phyloP scores from a whole-genome alignment of 768 basidiomycete genomes.

The Calocera viscosa region DNA sequence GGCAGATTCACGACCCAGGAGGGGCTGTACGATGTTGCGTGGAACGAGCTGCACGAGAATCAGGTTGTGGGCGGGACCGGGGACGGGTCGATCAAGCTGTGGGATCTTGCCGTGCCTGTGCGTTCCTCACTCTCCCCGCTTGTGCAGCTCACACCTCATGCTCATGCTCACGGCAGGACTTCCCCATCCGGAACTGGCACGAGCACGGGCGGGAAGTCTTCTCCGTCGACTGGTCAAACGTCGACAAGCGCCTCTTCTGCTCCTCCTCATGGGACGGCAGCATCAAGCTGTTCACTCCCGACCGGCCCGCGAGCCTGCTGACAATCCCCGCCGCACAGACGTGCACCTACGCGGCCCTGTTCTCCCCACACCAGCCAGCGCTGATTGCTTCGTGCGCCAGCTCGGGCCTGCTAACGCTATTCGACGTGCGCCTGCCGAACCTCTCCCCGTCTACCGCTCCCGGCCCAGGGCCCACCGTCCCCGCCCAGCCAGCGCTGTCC shows the following conservation, averaged over 20 bases:
- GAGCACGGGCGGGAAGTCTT: conserved; percentile 90
- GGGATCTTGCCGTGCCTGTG: conserved; percentile 82
- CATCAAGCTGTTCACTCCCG: conserved; percentile 87
- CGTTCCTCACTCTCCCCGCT: conserved; percentile 14
- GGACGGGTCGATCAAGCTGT: conserved; percentile 79
- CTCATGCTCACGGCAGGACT: conserved; percentile 40
- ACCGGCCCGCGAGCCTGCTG: conserved; percentile 59
- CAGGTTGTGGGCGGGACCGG: conserved; percentile 82
- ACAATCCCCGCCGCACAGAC: conserved; percentile 74
- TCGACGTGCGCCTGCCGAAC: conserved; percentile 38
- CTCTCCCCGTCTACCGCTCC: conserved; percentile 10
- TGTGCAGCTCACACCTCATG: neutral
- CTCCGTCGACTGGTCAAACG: conserved; percentile 90
- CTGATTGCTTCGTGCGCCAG: conserved; percentile 72
- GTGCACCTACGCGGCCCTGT: conserved; percentile 82
- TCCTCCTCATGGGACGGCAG: conserved; percentile 88
- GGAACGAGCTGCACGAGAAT: conserved; percentile 92
- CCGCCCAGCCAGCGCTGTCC: conserved; percentile 18
- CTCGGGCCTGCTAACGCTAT: conserved; percentile 73
- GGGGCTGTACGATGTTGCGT: conserved; percentile 78
- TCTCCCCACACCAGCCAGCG: conserved; percentile 84
- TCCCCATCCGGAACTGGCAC: conserved; percentile 83
- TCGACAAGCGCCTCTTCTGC: conserved; percentile 74
- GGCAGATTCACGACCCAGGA: conserved; percentile 50
- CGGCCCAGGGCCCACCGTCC: conserved; percentile 10